phyloP scores from a whole-genome alignment of 2,329 filamentous ascomycete genomes.

The Xylariaceae sp. region DNA sequence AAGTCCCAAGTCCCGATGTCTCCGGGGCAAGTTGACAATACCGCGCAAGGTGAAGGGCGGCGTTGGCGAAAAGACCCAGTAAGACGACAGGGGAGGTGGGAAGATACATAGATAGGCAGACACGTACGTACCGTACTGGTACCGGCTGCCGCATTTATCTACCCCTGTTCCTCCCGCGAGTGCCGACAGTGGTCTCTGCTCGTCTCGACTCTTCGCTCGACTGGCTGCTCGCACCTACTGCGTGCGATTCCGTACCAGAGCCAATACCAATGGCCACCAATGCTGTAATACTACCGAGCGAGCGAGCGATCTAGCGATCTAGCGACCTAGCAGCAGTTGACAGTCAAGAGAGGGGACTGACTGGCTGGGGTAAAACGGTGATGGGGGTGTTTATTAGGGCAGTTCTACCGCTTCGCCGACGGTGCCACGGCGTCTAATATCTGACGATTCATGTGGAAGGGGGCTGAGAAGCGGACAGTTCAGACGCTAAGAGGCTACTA shows the following conservation, averaged over 20 bases:
- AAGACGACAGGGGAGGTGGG: neutral
- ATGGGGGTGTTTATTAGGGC: neutral
- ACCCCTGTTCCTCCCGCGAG: neutral
- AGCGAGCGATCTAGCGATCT: too few relatives aligned
- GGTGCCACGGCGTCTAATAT: neutral
- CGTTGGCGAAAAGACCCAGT: constrained; percentile 1
- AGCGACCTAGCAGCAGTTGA: too few relatives aligned
- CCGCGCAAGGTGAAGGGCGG: constrained; percentile 8
- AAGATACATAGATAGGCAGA: neutral
- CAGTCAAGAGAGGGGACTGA: too few relatives aligned
- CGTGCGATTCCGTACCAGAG: too few relatives aligned
- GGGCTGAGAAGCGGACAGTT: neutral
- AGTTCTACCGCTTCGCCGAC: neutral
- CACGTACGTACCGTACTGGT: neutral
- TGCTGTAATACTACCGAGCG: neutral
- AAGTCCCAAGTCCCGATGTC: too few relatives aligned
- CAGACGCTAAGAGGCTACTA: neutral
- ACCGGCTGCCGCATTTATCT: neutral
- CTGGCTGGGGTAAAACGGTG: too few relatives aligned
- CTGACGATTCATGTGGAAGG: neutral
- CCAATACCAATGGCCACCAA: too few relatives aligned
- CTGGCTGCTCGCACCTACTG: too few relatives aligned
- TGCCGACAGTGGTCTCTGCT: neutral
- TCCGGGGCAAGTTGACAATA: neutral
- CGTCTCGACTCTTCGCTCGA: neutral